Evolutionary conservation across 1,284 basidiomycete species (phyloP).

Genomic region (Macrocystidia cucumis): DNA sequence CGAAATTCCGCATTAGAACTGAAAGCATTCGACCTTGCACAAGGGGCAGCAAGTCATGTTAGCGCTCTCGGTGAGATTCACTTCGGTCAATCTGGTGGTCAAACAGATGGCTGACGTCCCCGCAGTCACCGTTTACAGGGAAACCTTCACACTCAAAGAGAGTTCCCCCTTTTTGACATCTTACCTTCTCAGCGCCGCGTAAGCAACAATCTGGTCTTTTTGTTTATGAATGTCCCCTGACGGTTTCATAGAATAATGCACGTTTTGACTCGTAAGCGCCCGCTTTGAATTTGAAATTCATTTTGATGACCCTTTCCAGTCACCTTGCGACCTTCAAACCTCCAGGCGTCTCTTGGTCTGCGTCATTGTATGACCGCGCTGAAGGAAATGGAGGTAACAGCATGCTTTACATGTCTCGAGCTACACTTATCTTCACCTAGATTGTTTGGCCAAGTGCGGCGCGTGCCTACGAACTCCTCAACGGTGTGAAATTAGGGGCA

Average conservation of each 20-base stretch:
- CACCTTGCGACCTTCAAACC: conserved; percentile 57
- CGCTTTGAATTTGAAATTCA: conserved; percentile 2
- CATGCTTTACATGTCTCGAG: not conserved
- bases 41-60: conserved; percentile 70
- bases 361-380: conserved; percentile 61
- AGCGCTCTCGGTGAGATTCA: conserved; percentile 51
- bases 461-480: conserved; percentile 62
- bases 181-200: conserved; percentile 74
- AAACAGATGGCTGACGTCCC: conserved; percentile 1
- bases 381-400: conserved; percentile 65
- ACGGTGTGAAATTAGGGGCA: conserved; percentile 62
- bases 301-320: conserved; percentile 31
- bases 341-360: conserved; percentile 61
- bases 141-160: conserved; percentile 55
- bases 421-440: no score
- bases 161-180: conserved; percentile 68
- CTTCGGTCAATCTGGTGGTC: not conserved
- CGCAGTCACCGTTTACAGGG: conserved; percentile 52
- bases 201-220: no score
- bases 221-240: no score
- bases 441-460: conserved; percentile 68
- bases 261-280: conserved; percentile 57
- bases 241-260: conserved; percentile 78
- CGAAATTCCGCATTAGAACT: conserved; percentile 34
- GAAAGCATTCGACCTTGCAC: conserved; percentile 72